Conservation (phyloP, 257 asterid genomes). For the Nicotiana tomentosiformis region DNA sequence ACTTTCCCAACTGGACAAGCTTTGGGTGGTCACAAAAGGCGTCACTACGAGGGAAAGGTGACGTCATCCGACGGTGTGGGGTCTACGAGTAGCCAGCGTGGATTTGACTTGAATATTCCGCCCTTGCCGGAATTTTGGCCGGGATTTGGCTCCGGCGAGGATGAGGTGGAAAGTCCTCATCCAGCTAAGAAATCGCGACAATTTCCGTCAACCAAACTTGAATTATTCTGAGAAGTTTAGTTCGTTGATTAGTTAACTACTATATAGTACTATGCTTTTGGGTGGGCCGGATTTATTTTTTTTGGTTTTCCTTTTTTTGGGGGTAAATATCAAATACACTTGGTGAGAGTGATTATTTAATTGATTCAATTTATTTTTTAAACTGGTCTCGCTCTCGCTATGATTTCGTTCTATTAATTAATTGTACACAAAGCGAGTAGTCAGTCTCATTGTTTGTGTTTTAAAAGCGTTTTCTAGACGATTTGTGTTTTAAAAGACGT, state of each 20-base stretch:
- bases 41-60: conserved; percentile 49
- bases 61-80: conserved; percentile 48
- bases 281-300: neutral
- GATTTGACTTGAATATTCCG: conserved; percentile 58
- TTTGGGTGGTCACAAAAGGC: conserved; percentile 51
- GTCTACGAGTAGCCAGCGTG: conserved; percentile 35
- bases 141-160: conserved; percentile 27
- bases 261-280: neutral
- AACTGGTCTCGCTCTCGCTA: neutral
- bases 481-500: no score
- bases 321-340: neutral
- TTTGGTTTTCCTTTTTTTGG: neutral
- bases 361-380: neutral
- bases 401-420: neutral
- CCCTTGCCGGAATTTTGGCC: conserved; percentile 33
- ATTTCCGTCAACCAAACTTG: conserved; percentile 13
- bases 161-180: conserved; percentile 67
- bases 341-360: neutral
- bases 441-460: neutral
- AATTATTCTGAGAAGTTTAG: neutral
- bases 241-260: neutral
- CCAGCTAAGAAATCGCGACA: conserved; percentile 45
- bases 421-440: neutral
- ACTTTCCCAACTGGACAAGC: conserved; percentile 52
- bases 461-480: no score